phyloP scores from a whole-genome alignment of 2,329 filamentous ascomycete species.

The Aspergillus ochraceus region DNA sequence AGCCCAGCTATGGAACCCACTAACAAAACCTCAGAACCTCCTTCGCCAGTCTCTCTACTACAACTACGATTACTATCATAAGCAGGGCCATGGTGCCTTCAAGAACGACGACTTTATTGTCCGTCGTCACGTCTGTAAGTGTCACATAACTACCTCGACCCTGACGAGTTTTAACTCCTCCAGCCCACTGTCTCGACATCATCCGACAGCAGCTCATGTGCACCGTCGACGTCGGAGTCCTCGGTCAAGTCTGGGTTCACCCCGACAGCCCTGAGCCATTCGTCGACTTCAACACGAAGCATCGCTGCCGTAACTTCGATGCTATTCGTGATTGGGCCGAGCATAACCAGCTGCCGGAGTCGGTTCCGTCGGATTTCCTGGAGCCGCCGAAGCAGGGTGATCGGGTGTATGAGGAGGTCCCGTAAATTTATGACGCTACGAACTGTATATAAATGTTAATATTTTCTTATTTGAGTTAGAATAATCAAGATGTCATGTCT shows the following conservation, averaged over 20 bases:
- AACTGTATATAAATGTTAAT: not conserved
- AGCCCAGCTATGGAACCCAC: not conserved
- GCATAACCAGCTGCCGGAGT: conserved; percentile 49
- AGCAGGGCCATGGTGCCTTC: conserved; percentile 54
- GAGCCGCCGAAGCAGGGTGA: conserved; percentile 33
- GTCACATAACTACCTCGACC: not conserved
- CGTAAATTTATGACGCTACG: conserved; percentile 12
- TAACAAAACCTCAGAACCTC: conserved; percentile 49
- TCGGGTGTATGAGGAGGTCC: conserved; percentile 24
- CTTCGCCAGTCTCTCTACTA: conserved; percentile 59
- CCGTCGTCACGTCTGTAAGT: conserved; percentile 58
- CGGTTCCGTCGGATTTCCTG: conserved; percentile 45
- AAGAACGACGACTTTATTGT: conserved; percentile 57
- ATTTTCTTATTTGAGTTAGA: not conserved
- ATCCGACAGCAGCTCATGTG: conserved; percentile 65
- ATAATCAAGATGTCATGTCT: not conserved
- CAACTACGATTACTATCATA: conserved; percentile 60
- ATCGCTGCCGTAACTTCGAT: conserved; percentile 60
- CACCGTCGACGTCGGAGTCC: conserved; percentile 58
- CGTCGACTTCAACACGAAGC: conserved; percentile 63
- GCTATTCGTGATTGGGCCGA: conserved; percentile 56
- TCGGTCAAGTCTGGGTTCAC: conserved; percentile 61
- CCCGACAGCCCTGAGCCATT: conserved; percentile 51
- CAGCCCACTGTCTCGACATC: conserved; percentile 62
- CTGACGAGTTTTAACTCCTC: not conserved